Evolutionary conservation across 2,329 filamentous ascomycete genomes (phyloP).

Genomic region (Diaporthe aspalathi): DNA sequence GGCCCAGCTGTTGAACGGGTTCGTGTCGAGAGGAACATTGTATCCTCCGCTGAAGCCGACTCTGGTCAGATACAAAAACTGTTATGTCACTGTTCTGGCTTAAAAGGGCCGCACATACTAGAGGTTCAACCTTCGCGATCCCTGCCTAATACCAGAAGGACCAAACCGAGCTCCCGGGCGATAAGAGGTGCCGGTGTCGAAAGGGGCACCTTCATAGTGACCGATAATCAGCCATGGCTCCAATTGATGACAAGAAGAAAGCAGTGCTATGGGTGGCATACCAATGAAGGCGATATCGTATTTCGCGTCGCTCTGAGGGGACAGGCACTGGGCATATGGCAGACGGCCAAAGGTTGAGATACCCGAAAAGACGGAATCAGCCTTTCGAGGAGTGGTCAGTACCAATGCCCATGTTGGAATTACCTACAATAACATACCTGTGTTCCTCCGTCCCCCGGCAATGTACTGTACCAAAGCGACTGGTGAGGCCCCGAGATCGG

Average conservation of each 20-base stretch:
- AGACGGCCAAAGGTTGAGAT: slow-evolving; percentile 88
- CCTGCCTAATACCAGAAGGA: slow-evolving; percentile 86
- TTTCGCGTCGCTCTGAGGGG: slow-evolving; percentile 70
- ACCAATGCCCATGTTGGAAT: background rate
- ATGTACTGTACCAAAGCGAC: slow-evolving; percentile 82
- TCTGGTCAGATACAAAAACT: slow-evolving; percentile 49
- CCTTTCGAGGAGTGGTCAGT: slow-evolving; percentile 57
- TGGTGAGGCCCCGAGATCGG: slow-evolving; percentile 76
- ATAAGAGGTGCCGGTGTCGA: slow-evolving; percentile 89
- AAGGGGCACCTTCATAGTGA: slow-evolving; percentile 72
- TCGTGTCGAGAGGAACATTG: slow-evolving; percentile 82
- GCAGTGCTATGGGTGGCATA: slow-evolving; percentile 48
- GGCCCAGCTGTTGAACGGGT: slow-evolving; percentile 85
- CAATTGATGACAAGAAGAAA: background rate
- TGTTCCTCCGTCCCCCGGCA: slow-evolving; percentile 86
- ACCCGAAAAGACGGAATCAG: slow-evolving; percentile 88
- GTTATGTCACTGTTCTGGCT: background rate
- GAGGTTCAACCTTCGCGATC: slow-evolving; percentile 85
- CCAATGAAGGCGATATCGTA: slow-evolving; percentile 91
- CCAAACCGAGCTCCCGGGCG: slow-evolving; percentile 86
- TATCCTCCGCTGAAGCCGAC: slow-evolving; percentile 76
- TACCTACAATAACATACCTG: slow-evolving; percentile 64
- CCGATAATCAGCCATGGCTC: background rate
- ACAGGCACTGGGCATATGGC: slow-evolving; percentile 80
- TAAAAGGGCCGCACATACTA: slow-evolving; percentile 70